Conservation (phyloP, 345 rosid species). For the Salix brachista region DNA sequence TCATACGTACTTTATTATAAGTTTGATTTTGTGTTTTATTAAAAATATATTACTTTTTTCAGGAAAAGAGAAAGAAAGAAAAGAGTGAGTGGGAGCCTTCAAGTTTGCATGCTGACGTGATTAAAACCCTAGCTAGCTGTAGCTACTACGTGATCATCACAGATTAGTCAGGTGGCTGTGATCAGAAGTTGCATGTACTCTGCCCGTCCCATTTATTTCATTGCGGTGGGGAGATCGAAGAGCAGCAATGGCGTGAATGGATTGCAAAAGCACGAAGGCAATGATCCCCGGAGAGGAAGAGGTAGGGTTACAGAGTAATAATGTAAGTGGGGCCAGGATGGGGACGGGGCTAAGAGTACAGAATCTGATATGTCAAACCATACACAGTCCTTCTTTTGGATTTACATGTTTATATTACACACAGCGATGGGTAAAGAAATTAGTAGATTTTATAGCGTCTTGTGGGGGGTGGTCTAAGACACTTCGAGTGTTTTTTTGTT, state of each 20-base stretch:
- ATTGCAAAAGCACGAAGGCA: background rate
- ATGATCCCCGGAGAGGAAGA: conserved; percentile 1
- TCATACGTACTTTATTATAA: too few species aligned
- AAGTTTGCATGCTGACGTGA: conserved; percentile 16
- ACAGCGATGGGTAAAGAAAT: background rate
- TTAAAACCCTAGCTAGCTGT: conserved; percentile 15
- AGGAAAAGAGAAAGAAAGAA: too few species aligned
- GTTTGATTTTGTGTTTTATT: too few species aligned
- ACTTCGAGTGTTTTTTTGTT: too few species aligned
- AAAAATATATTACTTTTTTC: too few species aligned
- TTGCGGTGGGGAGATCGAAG: background rate
- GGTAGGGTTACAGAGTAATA: background rate
- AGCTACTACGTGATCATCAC: background rate
- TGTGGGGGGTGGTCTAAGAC: too few species aligned
- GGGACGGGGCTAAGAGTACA: conserved; percentile 36
- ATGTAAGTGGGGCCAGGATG: background rate
- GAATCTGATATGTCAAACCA: conserved; percentile 98
- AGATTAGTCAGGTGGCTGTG: background rate
- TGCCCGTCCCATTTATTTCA: background rate
- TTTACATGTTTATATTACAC: background rate
- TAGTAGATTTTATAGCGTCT: background rate
- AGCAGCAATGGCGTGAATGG: background rate
- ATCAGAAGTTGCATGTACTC: background rate
- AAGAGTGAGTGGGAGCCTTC: too few species aligned
- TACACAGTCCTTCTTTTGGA: conserved; percentile 65